These are phyloP conservation scores for Saccharum officinarum DNA, from an alignment of 176 grass and related monocot genomes.

Conservation along the genomic window DNA sequence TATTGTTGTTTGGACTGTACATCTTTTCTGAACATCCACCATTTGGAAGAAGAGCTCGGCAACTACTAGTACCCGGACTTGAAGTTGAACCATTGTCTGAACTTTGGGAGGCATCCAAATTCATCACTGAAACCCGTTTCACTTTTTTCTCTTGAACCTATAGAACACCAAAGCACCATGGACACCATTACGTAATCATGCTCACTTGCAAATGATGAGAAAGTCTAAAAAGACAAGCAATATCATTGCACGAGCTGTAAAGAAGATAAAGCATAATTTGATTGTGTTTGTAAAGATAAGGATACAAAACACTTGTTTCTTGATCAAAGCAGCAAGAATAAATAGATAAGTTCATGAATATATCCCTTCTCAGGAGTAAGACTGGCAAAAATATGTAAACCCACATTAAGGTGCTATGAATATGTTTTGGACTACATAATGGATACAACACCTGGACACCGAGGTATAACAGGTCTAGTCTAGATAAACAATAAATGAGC, in stretches of 20 bases:
- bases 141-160: constrained; percentile 97
- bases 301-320: not conserved
- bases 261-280: constrained; percentile 13
- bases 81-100: constrained; percentile 33
- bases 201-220: not conserved
- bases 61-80: constrained; percentile 49
- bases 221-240: constrained; percentile 21
- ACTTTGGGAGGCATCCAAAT: constrained; percentile 61
- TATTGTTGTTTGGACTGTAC: constrained; percentile 22
- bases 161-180: constrained; percentile 25
- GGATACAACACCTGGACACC: constrained; percentile 2
- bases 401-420: not conserved
- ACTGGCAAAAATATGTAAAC: not conserved
- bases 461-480: not conserved
- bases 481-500: not conserved
- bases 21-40: constrained; percentile 52
- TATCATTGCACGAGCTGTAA: constrained; percentile 5
- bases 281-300: not conserved
- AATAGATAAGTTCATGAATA: too few species aligned
- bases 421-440: constrained; percentile 20
- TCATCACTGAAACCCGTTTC: constrained; percentile 71
- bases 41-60: constrained; percentile 57
- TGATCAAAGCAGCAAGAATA: not conserved
- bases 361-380: not conserved
- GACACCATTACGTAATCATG: constrained; percentile 4